Conservation (phyloP, 75 land plant genomes). For the Pinus albicaulis region DNA sequence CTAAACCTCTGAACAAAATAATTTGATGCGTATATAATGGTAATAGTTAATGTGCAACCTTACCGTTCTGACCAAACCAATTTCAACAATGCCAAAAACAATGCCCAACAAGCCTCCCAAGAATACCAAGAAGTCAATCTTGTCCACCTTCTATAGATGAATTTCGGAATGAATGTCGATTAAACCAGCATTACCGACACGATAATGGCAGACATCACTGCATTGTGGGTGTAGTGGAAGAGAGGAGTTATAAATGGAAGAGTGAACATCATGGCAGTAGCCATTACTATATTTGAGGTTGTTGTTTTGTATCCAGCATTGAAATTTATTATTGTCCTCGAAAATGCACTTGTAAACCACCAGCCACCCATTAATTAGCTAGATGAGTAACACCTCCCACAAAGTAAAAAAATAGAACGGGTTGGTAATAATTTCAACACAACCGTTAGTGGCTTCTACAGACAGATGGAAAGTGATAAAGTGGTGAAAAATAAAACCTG, state of each 20-base stretch:
- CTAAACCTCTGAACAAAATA: no score
- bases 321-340: no score
- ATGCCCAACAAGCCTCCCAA: slow-evolving; percentile 79
- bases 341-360: no score
- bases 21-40: no score
- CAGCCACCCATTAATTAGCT: no score
- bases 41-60: neutral
- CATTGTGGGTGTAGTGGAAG: slow-evolving; percentile 81
- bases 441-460: no score
- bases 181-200: slow-evolving; percentile 74
- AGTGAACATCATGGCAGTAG: slow-evolving; percentile 53
- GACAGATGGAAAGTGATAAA: no score
- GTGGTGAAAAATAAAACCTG: no score
- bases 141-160: slow-evolving; percentile 74
- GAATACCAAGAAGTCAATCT: slow-evolving; percentile 77
- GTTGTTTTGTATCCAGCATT: slow-evolving; percentile 66
- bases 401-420: no score
- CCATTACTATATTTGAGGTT: slow-evolving; percentile 78
- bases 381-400: no score
- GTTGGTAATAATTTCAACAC: no score
- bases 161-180: slow-evolving; percentile 45
- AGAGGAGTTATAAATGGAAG: slow-evolving; percentile 72
- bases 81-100: slow-evolving; percentile 60
- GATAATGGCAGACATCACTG: slow-evolving; percentile 76
- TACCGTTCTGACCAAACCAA: slow-evolving; percentile 76